Percentiles rank a stretch among this genome's conserved stretches.
Conservation (phyloP, 2,329 filamentous ascomycete genomes). For the Xylariaceae sp. region DNA sequence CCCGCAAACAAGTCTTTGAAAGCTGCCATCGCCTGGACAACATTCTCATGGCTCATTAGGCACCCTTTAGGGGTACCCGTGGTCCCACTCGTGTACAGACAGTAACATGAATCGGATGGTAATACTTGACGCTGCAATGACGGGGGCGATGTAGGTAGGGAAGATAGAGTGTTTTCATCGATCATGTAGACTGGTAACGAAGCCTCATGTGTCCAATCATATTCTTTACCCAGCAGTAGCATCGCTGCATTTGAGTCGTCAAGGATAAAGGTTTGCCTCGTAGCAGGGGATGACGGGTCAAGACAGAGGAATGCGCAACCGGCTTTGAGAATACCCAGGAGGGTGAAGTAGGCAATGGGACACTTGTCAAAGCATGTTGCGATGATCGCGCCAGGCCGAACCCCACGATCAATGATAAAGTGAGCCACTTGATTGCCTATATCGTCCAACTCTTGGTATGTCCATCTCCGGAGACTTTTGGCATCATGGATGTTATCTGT, state of each 20-base stretch:
- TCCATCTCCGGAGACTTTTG: conserved; percentile 57
- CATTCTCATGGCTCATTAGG: conserved; percentile 81
- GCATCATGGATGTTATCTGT: conserved; percentile 49
- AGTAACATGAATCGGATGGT: conserved; percentile 65
- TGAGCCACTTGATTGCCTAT: conserved; percentile 69
- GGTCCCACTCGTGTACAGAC: conserved; percentile 81
- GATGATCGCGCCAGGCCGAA: conserved; percentile 56
- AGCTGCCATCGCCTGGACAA: conserved; percentile 81
- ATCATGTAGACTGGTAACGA: conserved; percentile 33
- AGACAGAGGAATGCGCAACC: conserved; percentile 78
- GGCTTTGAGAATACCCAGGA: conserved; percentile 75
- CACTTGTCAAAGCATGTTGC: conserved; percentile 81
- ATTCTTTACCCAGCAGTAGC: conserved; percentile 50
- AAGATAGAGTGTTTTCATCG: conserved; percentile 31
- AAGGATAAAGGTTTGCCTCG: conserved; percentile 73
- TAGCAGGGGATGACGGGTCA: conserved; percentile 65
- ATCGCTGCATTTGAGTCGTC: conserved; percentile 63
- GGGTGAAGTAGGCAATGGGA: conserved; percentile 75
- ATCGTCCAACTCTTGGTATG: conserved; percentile 64
- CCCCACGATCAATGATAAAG: conserved; percentile 48
- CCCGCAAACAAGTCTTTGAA: conserved; percentile 73
- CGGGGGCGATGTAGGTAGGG: conserved; percentile 15
- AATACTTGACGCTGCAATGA: conserved; percentile 33
- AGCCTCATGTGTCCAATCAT: conserved; percentile 33
- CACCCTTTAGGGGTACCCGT: conserved; percentile 85